Conservation (phyloP, 2,329 filamentous ascomycete genomes). For the Fusarium lateritium region DNA sequence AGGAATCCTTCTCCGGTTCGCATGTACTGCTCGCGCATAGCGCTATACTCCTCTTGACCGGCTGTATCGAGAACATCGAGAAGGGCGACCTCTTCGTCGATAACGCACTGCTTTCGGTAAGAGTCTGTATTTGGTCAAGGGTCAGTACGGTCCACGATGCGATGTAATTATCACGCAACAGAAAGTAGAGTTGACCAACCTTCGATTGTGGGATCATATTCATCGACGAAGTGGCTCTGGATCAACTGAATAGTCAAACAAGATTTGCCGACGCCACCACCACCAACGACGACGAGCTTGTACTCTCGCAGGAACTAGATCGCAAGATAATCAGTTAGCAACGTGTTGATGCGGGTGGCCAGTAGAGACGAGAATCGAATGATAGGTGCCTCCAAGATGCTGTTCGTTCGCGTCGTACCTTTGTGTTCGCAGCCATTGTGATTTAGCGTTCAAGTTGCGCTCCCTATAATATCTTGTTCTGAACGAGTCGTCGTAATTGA, state of each 20-base stretch:
- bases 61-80: constrained; percentile 98
- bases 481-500: constrained; percentile 35
- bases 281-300: constrained; percentile 96
- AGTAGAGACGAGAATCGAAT: not conserved
- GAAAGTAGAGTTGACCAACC: constrained; percentile 67
- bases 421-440: constrained; percentile 56
- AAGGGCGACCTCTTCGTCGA: constrained; percentile 97
- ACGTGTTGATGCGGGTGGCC: constrained; percentile 3
- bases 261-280: constrained; percentile 98
- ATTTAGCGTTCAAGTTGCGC: constrained; percentile 40
- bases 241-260: constrained; percentile 98
- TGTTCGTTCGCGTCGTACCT: constrained; percentile 48
- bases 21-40: constrained; percentile 99
- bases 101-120: constrained; percentile 99
- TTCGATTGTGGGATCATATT: constrained; percentile 99
- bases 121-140: constrained; percentile 75
- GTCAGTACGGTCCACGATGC: constrained; percentile 39
- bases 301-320: constrained; percentile 88
- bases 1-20: constrained; percentile 98
- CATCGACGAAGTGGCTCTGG: constrained; percentile 97
- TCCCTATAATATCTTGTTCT: constrained; percentile 35
- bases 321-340: constrained; percentile 34
- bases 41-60: constrained; percentile 98
- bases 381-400: not conserved
- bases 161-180: not conserved